Conservation (phyloP, 257 asterid species). For the Phtheirospermum japonicum region DNA sequence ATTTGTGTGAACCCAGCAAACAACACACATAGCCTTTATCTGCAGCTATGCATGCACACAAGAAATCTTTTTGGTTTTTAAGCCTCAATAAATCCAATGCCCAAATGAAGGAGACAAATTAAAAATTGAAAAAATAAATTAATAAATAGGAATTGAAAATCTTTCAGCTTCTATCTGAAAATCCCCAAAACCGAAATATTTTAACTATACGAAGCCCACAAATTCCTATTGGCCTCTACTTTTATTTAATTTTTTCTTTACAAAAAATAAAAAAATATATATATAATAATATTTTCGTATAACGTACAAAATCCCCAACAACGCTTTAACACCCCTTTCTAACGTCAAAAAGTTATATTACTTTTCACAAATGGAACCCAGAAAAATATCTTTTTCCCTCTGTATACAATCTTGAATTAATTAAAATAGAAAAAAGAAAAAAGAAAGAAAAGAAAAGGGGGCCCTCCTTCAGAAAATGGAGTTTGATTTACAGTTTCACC, state of each 20-base stretch:
- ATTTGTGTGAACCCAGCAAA: conserved; percentile 37
- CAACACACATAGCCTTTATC: conserved; percentile 34
- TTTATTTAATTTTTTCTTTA: background rate
- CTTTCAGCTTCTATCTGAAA: conserved; percentile 22
- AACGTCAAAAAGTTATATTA: conserved; percentile 37
- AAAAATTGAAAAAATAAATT: too few species aligned
- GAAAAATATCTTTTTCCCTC: conserved; percentile 24
- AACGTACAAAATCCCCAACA: background rate
- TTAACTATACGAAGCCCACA: background rate
- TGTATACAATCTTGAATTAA: conserved; percentile 16
- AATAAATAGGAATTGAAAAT: conserved; percentile 8
- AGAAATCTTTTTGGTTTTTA: conserved; percentile 9
- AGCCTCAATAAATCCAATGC: too few species aligned
- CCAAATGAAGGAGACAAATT: conserved; percentile 11
- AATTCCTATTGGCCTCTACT: conserved; percentile 20
- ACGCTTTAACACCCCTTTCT: conserved; percentile 17
- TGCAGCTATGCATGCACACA: conserved; percentile 42
- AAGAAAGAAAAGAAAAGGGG: background rate
- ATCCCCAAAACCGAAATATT: conserved; percentile 14
- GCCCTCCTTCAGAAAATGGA: conserved; percentile 27
- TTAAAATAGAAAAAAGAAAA: background rate
- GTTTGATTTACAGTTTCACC: conserved; percentile 14
- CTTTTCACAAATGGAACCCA: conserved; percentile 29
- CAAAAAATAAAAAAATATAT: too few species aligned
- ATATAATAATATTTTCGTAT: background rate